phyloP scores from a whole-genome alignment of 495 filamentous ascomycete species.

The Penicillium turbatum region DNA sequence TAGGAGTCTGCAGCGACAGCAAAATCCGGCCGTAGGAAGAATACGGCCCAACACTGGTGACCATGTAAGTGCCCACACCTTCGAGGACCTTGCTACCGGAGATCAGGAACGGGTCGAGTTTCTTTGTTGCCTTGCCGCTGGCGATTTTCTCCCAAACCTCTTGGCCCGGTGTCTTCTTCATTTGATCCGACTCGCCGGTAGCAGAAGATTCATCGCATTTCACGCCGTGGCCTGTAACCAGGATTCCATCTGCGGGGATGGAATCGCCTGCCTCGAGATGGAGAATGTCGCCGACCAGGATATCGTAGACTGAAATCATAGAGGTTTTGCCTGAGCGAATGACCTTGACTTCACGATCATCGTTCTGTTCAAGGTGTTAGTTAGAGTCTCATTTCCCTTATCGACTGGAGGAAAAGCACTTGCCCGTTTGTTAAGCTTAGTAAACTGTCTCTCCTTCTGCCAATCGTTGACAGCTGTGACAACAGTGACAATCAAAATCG shows the following conservation, averaged over 20 bases:
- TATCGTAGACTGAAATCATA: slow-evolving; percentile 66
- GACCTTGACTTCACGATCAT: slow-evolving; percentile 73
- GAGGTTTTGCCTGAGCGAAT: slow-evolving; percentile 70
- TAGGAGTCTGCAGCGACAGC: slow-evolving; percentile 55
- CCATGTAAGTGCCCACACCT: slow-evolving; percentile 60
- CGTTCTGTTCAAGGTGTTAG: slow-evolving; percentile 47
- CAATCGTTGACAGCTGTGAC: slow-evolving; percentile 75
- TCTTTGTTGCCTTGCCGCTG: slow-evolving; percentile 50
- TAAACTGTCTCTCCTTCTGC: slow-evolving; percentile 77
- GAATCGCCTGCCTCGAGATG: slow-evolving; percentile 72
- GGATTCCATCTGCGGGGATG: slow-evolving; percentile 57
- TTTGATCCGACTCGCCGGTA: slow-evolving; percentile 64
- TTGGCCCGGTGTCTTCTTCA: slow-evolving; percentile 58
- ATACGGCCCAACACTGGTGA: slow-evolving; percentile 59
- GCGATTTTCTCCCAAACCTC: slow-evolving; percentile 56
- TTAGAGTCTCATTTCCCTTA: not conserved
- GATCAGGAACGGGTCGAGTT: slow-evolving; percentile 60
- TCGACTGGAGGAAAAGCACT: slow-evolving; percentile 5
- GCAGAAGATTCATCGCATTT: slow-evolving; percentile 69
- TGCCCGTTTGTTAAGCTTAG: slow-evolving; percentile 66
- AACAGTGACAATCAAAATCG: slow-evolving; percentile 70
- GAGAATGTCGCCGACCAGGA: slow-evolving; percentile 69
- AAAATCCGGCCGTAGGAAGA: slow-evolving; percentile 64
- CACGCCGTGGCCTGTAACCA: slow-evolving; percentile 58
- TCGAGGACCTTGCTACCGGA: slow-evolving; percentile 64